phyloP scores from a whole-genome alignment of 179 eudicot genomes.

The Spinacia oleracea region DNA sequence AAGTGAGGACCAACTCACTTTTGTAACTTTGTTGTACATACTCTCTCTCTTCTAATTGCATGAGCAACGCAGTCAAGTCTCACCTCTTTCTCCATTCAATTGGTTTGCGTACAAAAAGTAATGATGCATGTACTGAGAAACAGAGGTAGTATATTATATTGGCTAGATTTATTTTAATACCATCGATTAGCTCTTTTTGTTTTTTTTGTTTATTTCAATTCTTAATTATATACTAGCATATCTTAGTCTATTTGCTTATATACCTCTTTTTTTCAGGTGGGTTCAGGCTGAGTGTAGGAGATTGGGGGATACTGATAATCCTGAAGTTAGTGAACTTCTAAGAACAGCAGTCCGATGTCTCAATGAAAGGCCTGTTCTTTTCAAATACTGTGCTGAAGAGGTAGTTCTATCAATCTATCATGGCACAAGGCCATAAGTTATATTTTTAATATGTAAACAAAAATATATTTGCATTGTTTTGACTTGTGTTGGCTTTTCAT shows the following conservation, averaged over 20 bases:
- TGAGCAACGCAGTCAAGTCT: no score
- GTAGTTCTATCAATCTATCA: slow-evolving; percentile 43
- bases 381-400: slow-evolving; percentile 99
- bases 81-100: no score
- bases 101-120: no score
- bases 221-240: neutral
- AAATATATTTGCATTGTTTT: neutral
- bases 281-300: slow-evolving; percentile 93
- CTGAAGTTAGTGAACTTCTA: slow-evolving; percentile 90
- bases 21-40: no score
- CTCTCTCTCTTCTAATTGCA: no score
- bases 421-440: neutral
- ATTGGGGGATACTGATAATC: slow-evolving; percentile 92
- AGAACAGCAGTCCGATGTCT: slow-evolving; percentile 90
- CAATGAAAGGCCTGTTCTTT: slow-evolving; percentile 94
- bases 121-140: no score
- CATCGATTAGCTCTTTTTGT: neutral
- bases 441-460: slow-evolving; percentile 1
- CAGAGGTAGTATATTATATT: slow-evolving; percentile 3
- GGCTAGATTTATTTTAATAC: neutral
- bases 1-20: no score
- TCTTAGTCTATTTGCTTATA: slow-evolving; percentile 16
- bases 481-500: slow-evolving; percentile 9
- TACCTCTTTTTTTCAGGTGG: slow-evolving; percentile 58
- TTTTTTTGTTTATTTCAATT: neutral